Base-by-base conservation (phyloP, 768 basidiomycete species). In the Porpolomopsis calyptriformis region DNA sequence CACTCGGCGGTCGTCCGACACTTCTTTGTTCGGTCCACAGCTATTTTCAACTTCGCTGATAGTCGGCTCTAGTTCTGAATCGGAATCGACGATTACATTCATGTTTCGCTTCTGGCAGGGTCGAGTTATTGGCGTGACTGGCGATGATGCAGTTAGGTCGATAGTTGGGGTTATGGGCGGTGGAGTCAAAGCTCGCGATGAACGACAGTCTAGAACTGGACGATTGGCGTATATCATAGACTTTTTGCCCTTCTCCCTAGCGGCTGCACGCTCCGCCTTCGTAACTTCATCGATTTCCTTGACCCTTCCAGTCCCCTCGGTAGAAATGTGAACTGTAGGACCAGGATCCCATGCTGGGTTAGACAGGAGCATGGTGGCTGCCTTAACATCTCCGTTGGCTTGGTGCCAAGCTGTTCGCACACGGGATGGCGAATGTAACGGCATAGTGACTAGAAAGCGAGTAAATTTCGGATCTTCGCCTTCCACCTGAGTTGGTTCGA, bases 221-320 rank as follows among this genome's bases (percentile, higher is more conserved):
- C 82, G 74, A 52, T 81, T 82, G 34, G 81, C 80, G 53, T 88
- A 88, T 41, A 89, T 89, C 60, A 78, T 72, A n/a, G 86, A 88
- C 56, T 77, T 82, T 61, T 83, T 87, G 18, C 80, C 84, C 61
- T 85, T 80, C 63, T 86, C 84, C 57, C 71, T 80, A 48, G 69
- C 70, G 26, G 82, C 78, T 16, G 72, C 75, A 49, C 80, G 72
- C 51, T 70, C 76, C 1, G 80, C 82, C 53, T 77, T 78, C 33
- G 68, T 72, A n/a, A 79, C 82, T 50, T 86, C 82, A 31, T 85
- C 83, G 20, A 85, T 59, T 57, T 85, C 85, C 48, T 71, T 76
- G 25, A 86, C 80, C 37, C 82, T 70, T 24, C 85, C 84, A 4
- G 72, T 64, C 40, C 55, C 62, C 37, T 77, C 68, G 45, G 61